A percentile compares a stretch with the other conserved stretches of the same genome.
These are phyloP conservation scores for Verticillium dahliae DNA, from an alignment of 2,329 filamentous ascomycete genomes.

Conservation along the genomic window DNA sequence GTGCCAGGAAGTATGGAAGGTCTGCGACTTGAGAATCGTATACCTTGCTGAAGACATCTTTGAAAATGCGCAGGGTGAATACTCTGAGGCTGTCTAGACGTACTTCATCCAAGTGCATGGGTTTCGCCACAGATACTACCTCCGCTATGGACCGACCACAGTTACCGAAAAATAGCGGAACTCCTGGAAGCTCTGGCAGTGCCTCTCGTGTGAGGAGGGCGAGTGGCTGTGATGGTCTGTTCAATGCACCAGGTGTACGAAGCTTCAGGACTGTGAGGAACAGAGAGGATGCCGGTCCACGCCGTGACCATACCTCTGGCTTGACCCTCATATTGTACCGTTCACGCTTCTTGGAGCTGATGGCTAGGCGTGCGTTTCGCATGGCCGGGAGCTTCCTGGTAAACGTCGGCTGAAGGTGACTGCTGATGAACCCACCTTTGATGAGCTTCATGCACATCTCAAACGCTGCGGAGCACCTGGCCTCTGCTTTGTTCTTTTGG, in stretches of 20 bases:
- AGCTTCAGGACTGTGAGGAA: slow-evolving; percentile 59
- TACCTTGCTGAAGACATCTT: slow-evolving; percentile 82
- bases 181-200: slow-evolving; percentile 59
- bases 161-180: slow-evolving; percentile 66
- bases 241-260: slow-evolving; percentile 45
- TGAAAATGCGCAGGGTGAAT: slow-evolving; percentile 72
- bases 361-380: slow-evolving; percentile 79
- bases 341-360: slow-evolving; percentile 70
- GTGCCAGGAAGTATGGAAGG: slow-evolving; percentile 80
- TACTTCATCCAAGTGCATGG: slow-evolving; percentile 35
- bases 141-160: slow-evolving; percentile 52
- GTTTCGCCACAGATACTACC: slow-evolving; percentile 33
- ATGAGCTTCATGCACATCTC: slow-evolving; percentile 68
- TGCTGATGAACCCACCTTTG: slow-evolving; percentile 61
- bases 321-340: slow-evolving; percentile 75
- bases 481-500: slow-evolving; percentile 64
- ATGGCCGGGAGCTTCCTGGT: slow-evolving; percentile 67
- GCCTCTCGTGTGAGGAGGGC: slow-evolving; percentile 62
- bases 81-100: slow-evolving; percentile 51
- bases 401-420: slow-evolving; percentile 67
- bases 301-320: slow-evolving; percentile 62
- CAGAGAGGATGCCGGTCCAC: slow-evolving; percentile 41
- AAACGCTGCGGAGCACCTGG: slow-evolving; percentile 86
- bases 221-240: slow-evolving; percentile 55
- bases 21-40: slow-evolving; percentile 59